These are phyloP conservation scores for Fusarium pseudoanthophilum DNA, from an alignment of 2,329 filamentous ascomycete genomes.

Conservation along the genomic window DNA sequence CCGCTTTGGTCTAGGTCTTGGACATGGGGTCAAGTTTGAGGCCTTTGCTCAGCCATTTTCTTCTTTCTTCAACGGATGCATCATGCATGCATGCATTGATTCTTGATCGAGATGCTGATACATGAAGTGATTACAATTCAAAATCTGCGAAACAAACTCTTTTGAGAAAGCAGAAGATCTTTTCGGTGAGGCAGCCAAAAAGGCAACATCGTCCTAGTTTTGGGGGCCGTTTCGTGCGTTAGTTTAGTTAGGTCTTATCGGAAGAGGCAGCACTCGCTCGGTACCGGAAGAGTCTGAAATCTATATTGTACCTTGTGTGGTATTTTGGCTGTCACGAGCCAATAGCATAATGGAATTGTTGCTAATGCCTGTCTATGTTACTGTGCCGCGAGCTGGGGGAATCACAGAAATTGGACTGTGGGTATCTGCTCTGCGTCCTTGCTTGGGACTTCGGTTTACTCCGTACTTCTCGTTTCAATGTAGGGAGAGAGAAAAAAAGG, in stretches of 20 bases:
- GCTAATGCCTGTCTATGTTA: neutral
- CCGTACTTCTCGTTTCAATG: neutral
- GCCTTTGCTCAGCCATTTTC: constrained; percentile 4
- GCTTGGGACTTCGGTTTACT: constrained; percentile 20
- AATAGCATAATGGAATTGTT: neutral
- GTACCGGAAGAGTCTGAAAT: neutral
- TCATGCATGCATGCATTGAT: neutral
- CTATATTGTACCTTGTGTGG: neutral
- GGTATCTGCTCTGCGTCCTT: neutral
- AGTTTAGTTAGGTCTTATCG: neutral
- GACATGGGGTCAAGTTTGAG: neutral
- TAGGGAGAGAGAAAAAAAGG: neutral
- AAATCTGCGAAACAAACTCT: neutral
- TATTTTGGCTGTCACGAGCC: constrained; percentile 17
- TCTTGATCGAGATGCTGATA: neutral
- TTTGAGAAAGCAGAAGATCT: neutral
- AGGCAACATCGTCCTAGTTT: constrained; percentile 13
- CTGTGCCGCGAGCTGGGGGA: neutral
- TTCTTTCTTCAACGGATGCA: constrained; percentile 13
- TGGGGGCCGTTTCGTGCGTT: constrained; percentile 25
- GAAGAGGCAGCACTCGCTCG: constrained; percentile 1
- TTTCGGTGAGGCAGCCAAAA: constrained; percentile 29
- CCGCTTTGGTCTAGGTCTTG: constrained; percentile 6
- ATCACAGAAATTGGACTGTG: neutral
- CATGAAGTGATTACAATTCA: neutral